Percentiles rank a stretch among this genome's conserved stretches.
phyloP scores from a whole-genome alignment of 2,329 filamentous ascomycete species.

The Amphichorda felina region DNA sequence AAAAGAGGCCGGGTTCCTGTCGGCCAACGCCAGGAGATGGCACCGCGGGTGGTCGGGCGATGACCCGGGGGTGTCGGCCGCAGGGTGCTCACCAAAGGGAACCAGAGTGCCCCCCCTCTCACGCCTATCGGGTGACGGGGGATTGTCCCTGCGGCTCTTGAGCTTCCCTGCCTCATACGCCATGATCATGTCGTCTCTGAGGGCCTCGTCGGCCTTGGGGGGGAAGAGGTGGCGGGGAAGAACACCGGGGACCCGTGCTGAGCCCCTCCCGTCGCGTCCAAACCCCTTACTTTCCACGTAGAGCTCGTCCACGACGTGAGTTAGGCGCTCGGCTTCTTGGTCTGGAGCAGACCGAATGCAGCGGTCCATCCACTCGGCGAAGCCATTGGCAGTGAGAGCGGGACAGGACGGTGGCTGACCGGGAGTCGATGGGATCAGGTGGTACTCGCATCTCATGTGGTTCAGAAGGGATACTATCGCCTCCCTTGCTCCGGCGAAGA shows the following conservation, averaged over 20 bases:
- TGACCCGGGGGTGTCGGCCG: too few species aligned
- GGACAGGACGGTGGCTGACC: conserved; percentile 46
- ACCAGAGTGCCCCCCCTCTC: too few species aligned
- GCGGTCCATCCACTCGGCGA: conserved; percentile 58
- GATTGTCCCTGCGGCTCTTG: too few species aligned
- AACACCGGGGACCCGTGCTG: too few species aligned
- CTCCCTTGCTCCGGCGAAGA: not conserved
- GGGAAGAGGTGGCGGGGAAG: conserved; percentile 65
- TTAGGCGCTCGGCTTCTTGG: conserved; percentile 58
- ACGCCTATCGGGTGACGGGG: too few species aligned
- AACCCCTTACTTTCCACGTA: conserved; percentile 47
- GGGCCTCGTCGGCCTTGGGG: conserved; percentile 12
- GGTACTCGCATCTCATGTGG: conserved; percentile 45
- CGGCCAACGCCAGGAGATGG: too few species aligned
- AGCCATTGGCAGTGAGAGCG: conserved; percentile 55
- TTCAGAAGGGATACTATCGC: conserved; percentile 34
- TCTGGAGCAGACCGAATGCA: conserved; percentile 68
- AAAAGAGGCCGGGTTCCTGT: too few species aligned
- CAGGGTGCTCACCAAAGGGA: not conserved
- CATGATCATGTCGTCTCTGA: not conserved
- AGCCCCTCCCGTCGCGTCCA: conserved; percentile 52
- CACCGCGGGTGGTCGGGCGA: too few species aligned
- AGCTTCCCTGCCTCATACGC: not conserved
- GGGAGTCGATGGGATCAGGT: conserved; percentile 44
- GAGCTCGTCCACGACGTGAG: conserved; percentile 55